Evolutionary conservation across 2,329 filamentous ascomycete species (phyloP).

Genomic region (Fusarium hainanense): DNA sequence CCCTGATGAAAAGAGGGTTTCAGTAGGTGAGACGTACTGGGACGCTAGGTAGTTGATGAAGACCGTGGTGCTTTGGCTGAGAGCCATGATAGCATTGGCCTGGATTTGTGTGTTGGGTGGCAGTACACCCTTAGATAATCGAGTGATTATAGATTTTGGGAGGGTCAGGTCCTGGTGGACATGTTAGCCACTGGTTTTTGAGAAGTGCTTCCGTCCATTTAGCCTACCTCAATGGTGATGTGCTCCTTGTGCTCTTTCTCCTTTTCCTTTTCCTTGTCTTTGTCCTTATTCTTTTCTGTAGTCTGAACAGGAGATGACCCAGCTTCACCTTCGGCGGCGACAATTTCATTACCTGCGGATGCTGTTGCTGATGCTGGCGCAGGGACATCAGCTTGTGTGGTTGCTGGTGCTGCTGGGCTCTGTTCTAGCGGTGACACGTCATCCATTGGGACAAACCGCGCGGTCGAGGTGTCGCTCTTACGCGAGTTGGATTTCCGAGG

Average conservation of each 20-base stretch:
- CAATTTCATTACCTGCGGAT: constrained; percentile 12
- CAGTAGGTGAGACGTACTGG: constrained; percentile 65
- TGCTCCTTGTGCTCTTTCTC: constrained; percentile 50
- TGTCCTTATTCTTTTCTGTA: constrained; percentile 48
- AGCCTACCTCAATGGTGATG: constrained; percentile 65
- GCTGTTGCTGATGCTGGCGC: constrained; percentile 15
- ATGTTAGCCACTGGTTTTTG: background rate
- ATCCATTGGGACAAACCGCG: constrained; percentile 58
- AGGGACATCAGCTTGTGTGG: constrained; percentile 30
- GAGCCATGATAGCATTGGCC: constrained; percentile 80
- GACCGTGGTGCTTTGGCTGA: constrained; percentile 84
- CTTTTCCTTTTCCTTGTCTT: constrained; percentile 48
- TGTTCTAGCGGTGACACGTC: constrained; percentile 48
- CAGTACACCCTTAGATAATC: constrained; percentile 82
- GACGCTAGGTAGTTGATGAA: constrained; percentile 84
- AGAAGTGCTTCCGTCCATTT: background rate
- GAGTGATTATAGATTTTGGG: constrained; percentile 83
- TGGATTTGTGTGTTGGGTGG: constrained; percentile 86
- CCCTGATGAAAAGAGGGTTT: background rate
- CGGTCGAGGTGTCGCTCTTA: constrained; percentile 60
- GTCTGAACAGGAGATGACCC: constrained; percentile 41
- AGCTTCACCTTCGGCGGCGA: constrained; percentile 6
- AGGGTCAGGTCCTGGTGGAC: constrained; percentile 73
- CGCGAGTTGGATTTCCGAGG: constrained; percentile 65
- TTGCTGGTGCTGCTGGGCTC: constrained; percentile 29